phyloP scores from a whole-genome alignment of 192 early-diverging fungal genomes.

The Glomus cerebriforme region DNA sequence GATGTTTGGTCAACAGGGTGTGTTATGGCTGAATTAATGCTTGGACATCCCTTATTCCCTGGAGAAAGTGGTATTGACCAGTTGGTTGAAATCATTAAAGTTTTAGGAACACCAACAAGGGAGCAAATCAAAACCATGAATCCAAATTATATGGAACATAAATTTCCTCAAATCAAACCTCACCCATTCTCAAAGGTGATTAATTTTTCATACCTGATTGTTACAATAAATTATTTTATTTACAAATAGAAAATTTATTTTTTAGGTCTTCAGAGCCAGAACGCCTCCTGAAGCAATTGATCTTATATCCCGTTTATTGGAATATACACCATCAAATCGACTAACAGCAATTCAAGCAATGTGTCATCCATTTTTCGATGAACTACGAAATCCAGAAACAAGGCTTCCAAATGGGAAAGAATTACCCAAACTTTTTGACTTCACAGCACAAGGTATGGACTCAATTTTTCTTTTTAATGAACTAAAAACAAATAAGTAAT shows the following conservation, averaged over 20 bases:
- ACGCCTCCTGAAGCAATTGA: slow-evolving; percentile 86
- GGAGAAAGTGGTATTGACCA: slow-evolving; percentile 98
- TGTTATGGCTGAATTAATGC: slow-evolving; percentile 95
- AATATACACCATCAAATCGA: slow-evolving; percentile 87
- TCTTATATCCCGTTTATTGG: slow-evolving; percentile 80
- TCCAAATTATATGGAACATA: slow-evolving; percentile 97
- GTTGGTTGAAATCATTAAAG: slow-evolving; percentile 99
- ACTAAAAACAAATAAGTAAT: too few relatives aligned
- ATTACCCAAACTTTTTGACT: slow-evolving; percentile 92
- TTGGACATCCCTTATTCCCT: slow-evolving; percentile 91
- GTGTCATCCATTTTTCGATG: slow-evolving; percentile 96
- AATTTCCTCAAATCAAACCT: slow-evolving; percentile 97
- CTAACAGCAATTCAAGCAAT: slow-evolving; percentile 89
- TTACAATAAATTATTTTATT: background rate
- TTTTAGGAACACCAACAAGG: slow-evolving; percentile 91
- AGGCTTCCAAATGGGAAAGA: slow-evolving; percentile 79
- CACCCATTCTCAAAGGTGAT: slow-evolving; percentile 83
- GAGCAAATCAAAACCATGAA: slow-evolving; percentile 99
- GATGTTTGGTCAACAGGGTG: slow-evolving; percentile 97
- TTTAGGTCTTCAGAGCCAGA: slow-evolving; percentile 79
- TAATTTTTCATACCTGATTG: background rate
- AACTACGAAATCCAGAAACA: slow-evolving; percentile 84
- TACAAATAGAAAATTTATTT: background rate
- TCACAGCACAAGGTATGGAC: slow-evolving; percentile 62
- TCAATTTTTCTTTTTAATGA: slow-evolving; percentile 2